Evolutionary conservation across 2,329 filamentous ascomycete species (phyloP), one percentile per base, ranked within the genome.

Genomic region (Colletotrichum tofieldiae): DNA sequence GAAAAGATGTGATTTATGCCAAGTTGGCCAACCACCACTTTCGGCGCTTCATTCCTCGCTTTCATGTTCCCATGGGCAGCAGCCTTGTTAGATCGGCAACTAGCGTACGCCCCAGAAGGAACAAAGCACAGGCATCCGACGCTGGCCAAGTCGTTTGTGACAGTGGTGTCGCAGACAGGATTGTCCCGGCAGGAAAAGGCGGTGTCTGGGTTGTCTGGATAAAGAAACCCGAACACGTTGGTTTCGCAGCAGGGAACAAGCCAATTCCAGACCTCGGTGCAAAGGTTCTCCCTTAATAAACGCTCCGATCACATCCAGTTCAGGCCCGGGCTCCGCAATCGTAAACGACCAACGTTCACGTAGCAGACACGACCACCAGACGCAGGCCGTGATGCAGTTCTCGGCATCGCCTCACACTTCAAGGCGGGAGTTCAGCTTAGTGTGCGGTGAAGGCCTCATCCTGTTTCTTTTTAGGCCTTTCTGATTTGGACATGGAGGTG

Each of bases 101-200:
- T 71, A 71, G 68, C 56, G 68, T 55, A 37, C 20, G 56, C 20
- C 16, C 35, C 39, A n/a, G 20, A 61, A 43, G 16, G 35, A 45
- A 49, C 41, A 61, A 51, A 47, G 49, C 62, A 26, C 63, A 67
- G 39, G 67, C 62, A 45, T 67, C 23, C 8, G 37, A 39, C 45
- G 39, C 54, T 43, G 64, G 61, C 54, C 49, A 58, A n/a, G 41
- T 62, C 26, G 20, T 67, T 59, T 67, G 39, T 62, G 39, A 14
- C 51, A 41, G 55, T 54, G 39, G 67, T 35, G 26, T 51, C 56
- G 51, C n/a, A 26, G 37, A 71, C 56, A 67, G 68, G 68, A 62
- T 16, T 71, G 68, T 37, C 68, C 68, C 35, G 11, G 68, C 56
- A 41, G 41, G 47, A 71, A 71, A 71, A 62, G 64, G 66, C 68